phyloP scores from a whole-genome alignment of 345 rosid species.

The Schrenkiella parvula region DNA sequence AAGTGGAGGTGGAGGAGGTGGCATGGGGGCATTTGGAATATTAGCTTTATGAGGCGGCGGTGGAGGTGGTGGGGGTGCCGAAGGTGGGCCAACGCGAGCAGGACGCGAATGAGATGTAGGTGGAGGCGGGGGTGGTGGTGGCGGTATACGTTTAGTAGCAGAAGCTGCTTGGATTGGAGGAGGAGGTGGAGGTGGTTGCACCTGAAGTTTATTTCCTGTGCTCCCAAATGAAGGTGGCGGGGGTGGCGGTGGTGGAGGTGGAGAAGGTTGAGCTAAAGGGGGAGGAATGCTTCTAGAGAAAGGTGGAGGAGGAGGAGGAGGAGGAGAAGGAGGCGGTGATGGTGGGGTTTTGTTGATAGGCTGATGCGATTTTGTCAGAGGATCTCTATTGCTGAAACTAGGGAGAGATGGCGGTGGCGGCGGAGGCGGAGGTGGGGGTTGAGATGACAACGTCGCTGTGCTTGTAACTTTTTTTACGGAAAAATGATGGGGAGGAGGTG shows the following conservation, averaged over 20 bases:
- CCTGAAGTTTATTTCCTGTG: conserved; percentile 3
- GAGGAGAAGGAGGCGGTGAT: conserved; percentile 20
- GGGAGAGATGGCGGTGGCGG: conserved; percentile 34
- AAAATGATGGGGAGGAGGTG: conserved; percentile 31
- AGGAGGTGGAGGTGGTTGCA: conserved; percentile 23
- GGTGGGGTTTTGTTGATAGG: conserved; percentile 20
- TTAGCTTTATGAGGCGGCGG: conserved; percentile 22
- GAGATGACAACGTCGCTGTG: background rate
- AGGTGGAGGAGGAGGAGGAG: conserved; percentile 23
- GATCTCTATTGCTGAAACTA: conserved; percentile 26
- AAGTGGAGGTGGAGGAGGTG: conserved; percentile 24
- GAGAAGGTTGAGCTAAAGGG: conserved; percentile 34
- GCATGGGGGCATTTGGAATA: conserved; percentile 29
- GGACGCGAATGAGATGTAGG: conserved; percentile 11
- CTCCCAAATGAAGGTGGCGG: conserved; percentile 34
- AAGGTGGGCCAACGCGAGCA: conserved; percentile 24
- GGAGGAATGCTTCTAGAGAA: conserved; percentile 29
- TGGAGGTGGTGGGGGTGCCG: conserved; percentile 27
- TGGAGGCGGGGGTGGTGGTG: conserved; percentile 40
- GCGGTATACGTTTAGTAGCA: conserved; percentile 21
- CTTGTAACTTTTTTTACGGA: background rate
- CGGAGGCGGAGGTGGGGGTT: conserved; percentile 29
- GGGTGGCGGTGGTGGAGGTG: conserved; percentile 28
- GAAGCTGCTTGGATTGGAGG: conserved; percentile 14
- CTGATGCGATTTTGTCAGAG: conserved; percentile 25